phyloP scores from a whole-genome alignment of 2,329 filamentous ascomycete genomes.

The Exophiala spinifera region DNA sequence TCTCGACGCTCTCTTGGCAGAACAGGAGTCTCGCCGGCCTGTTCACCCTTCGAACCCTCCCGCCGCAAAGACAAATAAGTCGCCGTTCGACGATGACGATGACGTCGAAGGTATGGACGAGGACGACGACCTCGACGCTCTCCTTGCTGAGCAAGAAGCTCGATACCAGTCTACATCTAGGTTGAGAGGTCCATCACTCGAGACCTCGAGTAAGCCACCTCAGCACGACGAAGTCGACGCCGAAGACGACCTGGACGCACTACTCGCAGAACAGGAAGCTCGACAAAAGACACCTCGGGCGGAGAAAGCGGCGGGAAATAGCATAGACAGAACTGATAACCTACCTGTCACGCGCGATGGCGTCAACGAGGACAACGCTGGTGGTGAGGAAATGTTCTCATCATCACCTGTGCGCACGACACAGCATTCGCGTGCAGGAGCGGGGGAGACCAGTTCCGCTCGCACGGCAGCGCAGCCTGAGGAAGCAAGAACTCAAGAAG shows the following conservation, averaged over 20 bases:
- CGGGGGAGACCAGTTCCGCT: neutral
- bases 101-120: slow-evolving; percentile 14
- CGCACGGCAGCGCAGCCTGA: slow-evolving; percentile 1
- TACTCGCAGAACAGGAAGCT: slow-evolving; percentile 14
- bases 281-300: neutral
- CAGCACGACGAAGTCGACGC: neutral
- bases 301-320: neutral
- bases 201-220: too few relatives aligned
- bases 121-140: slow-evolving; percentile 15
- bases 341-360: neutral
- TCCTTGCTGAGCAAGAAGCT: slow-evolving; percentile 22
- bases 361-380: neutral
- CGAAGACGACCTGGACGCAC: slow-evolving; percentile 13
- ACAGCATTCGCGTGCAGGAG: neutral
- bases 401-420: slow-evolving; percentile 18
- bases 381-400: slow-evolving; percentile 20
- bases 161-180: neutral
- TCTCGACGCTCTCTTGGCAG: slow-evolving; percentile 29
- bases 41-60: neutral
- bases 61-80: neutral
- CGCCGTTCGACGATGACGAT: slow-evolving; percentile 9
- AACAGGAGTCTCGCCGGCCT: slow-evolving; percentile 20
- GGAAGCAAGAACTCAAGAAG: neutral
- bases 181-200: too few relatives aligned
- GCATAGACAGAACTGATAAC: neutral